Percentiles rank a stretch among this genome's conserved stretches.
These are phyloP conservation scores for Suillus ampliporus DNA, from an alignment of 768 basidiomycete species.

Conservation along the genomic window DNA sequence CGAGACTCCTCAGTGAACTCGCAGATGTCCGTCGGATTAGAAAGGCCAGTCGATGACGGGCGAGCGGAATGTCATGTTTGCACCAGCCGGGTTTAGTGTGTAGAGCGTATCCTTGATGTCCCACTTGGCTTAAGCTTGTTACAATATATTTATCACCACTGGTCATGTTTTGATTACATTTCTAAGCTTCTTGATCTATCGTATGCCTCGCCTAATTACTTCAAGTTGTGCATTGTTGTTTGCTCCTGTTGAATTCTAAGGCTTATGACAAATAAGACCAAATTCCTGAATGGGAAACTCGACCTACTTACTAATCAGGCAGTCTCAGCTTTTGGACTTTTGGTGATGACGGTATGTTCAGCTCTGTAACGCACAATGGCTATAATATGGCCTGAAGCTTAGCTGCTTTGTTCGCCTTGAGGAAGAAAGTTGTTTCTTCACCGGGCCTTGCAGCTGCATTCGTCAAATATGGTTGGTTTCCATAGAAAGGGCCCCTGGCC, in stretches of 20 bases:
- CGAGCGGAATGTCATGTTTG: neutral
- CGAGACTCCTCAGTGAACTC: slow-evolving; percentile 57
- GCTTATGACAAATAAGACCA: neutral
- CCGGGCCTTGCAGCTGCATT: too few species aligned
- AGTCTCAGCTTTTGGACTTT: too few species aligned
- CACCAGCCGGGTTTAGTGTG: neutral
- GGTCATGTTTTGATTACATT: neutral
- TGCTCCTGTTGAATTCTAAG: neutral
- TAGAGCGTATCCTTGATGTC: neutral
- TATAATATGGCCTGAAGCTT: too few species aligned
- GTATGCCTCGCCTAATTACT: too few species aligned
- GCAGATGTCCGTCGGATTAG: slow-evolving; percentile 47
- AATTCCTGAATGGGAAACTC: neutral
- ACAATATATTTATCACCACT: neutral
- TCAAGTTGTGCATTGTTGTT: neutral
- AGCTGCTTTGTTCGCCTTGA: too few species aligned
- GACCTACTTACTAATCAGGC: too few species aligned
- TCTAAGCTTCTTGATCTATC: neutral
- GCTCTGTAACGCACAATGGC: too few species aligned
- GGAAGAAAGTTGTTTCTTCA: too few species aligned
- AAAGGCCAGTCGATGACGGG: slow-evolving; percentile 14
- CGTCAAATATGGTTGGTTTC: too few species aligned
- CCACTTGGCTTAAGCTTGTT: neutral
- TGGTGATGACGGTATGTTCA: too few species aligned
- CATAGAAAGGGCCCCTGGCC: too few species aligned